These are phyloP conservation scores for Neurospora sp. DNA, from an alignment of 2,329 filamentous ascomycete genomes.

Conservation along the genomic window DNA sequence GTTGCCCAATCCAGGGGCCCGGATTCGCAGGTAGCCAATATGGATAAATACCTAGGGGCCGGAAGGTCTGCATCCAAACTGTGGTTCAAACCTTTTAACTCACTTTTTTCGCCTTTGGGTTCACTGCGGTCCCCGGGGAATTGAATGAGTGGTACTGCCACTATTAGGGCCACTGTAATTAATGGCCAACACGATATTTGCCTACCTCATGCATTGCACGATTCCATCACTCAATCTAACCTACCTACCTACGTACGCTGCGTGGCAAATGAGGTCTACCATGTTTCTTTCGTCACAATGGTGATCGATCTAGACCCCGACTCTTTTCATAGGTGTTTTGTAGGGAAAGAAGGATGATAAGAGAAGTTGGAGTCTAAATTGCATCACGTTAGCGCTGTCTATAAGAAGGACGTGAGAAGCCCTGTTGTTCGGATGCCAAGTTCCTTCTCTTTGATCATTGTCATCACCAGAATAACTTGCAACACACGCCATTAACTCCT, in stretches of 20 bases:
- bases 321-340: background rate
- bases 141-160: background rate
- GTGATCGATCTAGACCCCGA: background rate
- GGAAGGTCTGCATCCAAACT: constrained; percentile 13
- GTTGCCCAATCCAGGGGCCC: constrained; percentile 17
- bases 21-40: constrained; percentile 17
- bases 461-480: background rate
- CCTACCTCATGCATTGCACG: background rate
- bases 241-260: background rate
- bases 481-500: no score
- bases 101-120: background rate
- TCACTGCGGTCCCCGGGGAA: background rate
- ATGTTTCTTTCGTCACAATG: background rate
- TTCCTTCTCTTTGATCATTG: background rate
- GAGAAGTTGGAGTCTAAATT: background rate
- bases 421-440: background rate
- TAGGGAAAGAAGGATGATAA: background rate
- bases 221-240: background rate
- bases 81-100: background rate
- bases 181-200: background rate
- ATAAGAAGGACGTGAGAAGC: background rate
- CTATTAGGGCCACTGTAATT: background rate
- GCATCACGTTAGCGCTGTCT: background rate
- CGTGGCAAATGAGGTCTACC: background rate
- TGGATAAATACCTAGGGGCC: constrained; percentile 16